Conservation (phyloP, 192 early-diverging fungal genomes). For the Mortierella antarctica region DNA sequence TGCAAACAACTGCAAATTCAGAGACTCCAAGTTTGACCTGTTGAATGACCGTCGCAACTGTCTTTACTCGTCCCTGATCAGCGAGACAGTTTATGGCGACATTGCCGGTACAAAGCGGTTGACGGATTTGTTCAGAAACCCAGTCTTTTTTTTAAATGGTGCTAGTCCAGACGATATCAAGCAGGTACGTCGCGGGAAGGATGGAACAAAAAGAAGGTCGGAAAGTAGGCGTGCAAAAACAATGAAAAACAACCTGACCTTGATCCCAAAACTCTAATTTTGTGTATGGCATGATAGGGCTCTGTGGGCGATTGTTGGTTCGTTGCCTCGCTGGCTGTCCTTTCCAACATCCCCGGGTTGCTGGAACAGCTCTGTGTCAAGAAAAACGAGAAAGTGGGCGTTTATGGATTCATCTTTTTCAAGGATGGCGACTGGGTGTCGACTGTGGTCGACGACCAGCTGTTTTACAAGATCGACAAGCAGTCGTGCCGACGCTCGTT, state of each 20-base stretch:
- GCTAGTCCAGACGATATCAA: conserved; percentile 46
- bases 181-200: conserved; percentile 27
- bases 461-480: conserved; percentile 47
- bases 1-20: conserved; percentile 43
- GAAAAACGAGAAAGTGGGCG: conserved; percentile 63
- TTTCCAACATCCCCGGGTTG: conserved; percentile 57
- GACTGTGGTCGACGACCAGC: conserved; percentile 65
- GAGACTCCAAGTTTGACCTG: conserved; percentile 48
- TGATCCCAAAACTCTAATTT: conserved; percentile 1
- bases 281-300: conserved; percentile 12
- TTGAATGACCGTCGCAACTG: conserved; percentile 51
- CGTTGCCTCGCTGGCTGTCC: conserved; percentile 56
- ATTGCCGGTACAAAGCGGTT: conserved; percentile 44
- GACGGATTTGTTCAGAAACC: conserved; percentile 60
- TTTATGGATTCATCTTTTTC: conserved; percentile 70
- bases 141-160: conserved; percentile 62
- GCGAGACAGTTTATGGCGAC: conserved; percentile 38
- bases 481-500: conserved; percentile 10
- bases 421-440: conserved; percentile 68
- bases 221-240: neutral
- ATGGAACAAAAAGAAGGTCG: neutral
- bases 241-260: too few species aligned
- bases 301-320: conserved; percentile 57
- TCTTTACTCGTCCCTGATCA: conserved; percentile 43
- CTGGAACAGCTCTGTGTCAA: conserved; percentile 63